These are phyloP conservation scores for Hanseniaspora guilliermondii DNA, from an alignment of 805 yeast genomes.

Conservation along the genomic window DNA sequence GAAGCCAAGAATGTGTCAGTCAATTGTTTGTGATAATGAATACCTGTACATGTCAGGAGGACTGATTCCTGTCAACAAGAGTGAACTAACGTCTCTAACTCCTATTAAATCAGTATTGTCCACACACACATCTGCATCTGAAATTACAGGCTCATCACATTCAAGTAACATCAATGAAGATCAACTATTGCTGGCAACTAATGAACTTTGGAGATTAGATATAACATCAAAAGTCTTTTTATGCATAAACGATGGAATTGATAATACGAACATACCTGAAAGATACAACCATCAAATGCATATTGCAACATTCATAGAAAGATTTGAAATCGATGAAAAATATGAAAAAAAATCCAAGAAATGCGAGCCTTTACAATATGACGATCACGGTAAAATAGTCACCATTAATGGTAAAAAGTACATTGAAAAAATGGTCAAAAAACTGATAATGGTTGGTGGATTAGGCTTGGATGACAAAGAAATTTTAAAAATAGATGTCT, in stretches of 20 bases:
- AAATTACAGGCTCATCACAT: neutral
- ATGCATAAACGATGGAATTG: slow-evolving; percentile 29
- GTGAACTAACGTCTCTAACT: slow-evolving; percentile 18
- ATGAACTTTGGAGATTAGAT: slow-evolving; percentile 62
- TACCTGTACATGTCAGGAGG: slow-evolving; percentile 58
- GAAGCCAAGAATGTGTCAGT: slow-evolving; percentile 42
- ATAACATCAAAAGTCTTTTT: slow-evolving; percentile 42
- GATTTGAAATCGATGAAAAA: slow-evolving; percentile 20
- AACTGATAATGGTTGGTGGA: slow-evolving; percentile 27
- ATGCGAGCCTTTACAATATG: neutral
- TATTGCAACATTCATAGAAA: slow-evolving; percentile 37
- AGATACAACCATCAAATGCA: slow-evolving; percentile 46
- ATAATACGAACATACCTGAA: slow-evolving; percentile 27
- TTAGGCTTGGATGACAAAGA: slow-evolving; percentile 25
- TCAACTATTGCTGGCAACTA: slow-evolving; percentile 32
- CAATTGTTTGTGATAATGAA: slow-evolving; percentile 39
- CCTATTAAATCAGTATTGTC: neutral
- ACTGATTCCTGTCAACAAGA: slow-evolving; percentile 29
- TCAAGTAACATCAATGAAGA: slow-evolving; percentile 12
- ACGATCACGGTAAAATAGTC: neutral
- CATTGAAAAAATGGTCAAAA: slow-evolving; percentile 25
- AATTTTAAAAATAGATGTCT: slow-evolving; percentile 24
- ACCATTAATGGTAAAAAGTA: slow-evolving; percentile 15
- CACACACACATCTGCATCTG: neutral
- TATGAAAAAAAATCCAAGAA: neutral